Evolutionary conservation across 176 grass and related monocot genomes (phyloP).

Genomic region (Hyparrhenia diplandra): DNA sequence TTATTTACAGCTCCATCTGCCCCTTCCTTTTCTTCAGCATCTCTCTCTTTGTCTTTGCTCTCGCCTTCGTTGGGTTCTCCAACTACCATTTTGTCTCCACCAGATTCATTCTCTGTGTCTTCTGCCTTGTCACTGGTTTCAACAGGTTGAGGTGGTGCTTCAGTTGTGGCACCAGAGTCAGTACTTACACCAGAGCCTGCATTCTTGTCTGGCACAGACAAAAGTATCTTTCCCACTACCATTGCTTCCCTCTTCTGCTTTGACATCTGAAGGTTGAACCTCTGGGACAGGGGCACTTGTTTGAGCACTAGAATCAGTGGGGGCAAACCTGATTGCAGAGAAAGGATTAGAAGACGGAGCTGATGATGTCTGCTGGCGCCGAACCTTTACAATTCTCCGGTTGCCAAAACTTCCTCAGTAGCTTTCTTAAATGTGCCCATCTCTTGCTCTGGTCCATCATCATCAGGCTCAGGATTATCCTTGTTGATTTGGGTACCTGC

Average conservation of each 20-base stretch:
- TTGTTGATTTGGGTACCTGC: conserved; percentile 74
- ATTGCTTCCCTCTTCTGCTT: conserved; percentile 35
- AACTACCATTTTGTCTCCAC: conserved; percentile 26
- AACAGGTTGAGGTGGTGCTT: conserved; percentile 10
- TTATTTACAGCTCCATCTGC: conserved; percentile 34
- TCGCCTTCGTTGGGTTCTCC: conserved; percentile 41
- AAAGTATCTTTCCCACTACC: conserved; percentile 37
- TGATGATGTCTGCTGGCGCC: conserved; percentile 51
- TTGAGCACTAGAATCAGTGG: conserved; percentile 44
- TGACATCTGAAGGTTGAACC: conserved; percentile 39
- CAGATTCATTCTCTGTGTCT: conserved; percentile 26
- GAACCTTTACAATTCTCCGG: conserved; percentile 78
- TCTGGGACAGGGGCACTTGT: conserved; percentile 28
- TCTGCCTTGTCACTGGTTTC: conserved; percentile 44
- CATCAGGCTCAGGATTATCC: conserved; percentile 87
- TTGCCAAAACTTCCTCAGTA: conserved; percentile 97
- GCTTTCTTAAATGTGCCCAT: conserved; percentile 89
- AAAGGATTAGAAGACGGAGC: conserved; percentile 78
- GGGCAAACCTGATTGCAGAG: conserved; percentile 62
- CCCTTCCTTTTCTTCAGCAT: conserved; percentile 40
- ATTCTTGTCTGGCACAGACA: background rate
- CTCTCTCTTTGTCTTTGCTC: conserved; percentile 30
- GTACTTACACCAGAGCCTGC: conserved; percentile 10
- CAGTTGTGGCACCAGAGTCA: conserved; percentile 5
- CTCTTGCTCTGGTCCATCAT: conserved; percentile 51